Evolutionary conservation across 2,329 filamentous ascomycete genomes (phyloP), one percentile per base, ranked within the genome.

Genomic region (Lachnellula hyalina): DNA sequence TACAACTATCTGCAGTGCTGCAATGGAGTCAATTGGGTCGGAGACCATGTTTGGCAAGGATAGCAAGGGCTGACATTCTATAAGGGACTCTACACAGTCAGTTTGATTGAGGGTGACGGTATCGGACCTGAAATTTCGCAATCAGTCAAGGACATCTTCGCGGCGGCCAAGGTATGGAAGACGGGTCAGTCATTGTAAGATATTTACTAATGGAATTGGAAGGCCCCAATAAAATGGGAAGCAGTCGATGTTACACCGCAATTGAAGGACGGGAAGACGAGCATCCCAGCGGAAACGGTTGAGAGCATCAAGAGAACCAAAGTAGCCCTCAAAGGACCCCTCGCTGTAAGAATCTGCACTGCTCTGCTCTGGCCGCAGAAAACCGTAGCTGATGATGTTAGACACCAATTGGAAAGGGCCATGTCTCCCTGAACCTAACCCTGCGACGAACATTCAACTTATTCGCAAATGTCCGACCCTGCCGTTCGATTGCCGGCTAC

Each of bases 391-490:
- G 55, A 56, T 44, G 38, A 35, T 48, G 58, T 38, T 61, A 92
- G 83, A 99, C 94, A 3, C 94, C 94, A 62, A 85, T 99, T 70
- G 94, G 95, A 75, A 99, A 97, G 82, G 94, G 94, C 70, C 94
- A 99, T 78, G 93, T 99, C 73, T 97, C 94, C 56, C 89, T 99
- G 67, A 99, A 99, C 83, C 81, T 99, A 64, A 99, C 94, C 58
- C 91, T 99, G 69, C 93, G 94, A 73, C 89, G 94, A 72, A 99
- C 95, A 62, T 99, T 99, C 81, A 99, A 99, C 82, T 91, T 99
- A 69, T 99, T 99, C 76, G 95, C 94, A 79, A 99, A 99, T 80
- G 83, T 99, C 69, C 92, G 95, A 70, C 94, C 95, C 61, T 99
- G 95, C 85, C 89, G 91, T 72, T 96, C 91, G 62, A 91, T 99